These are phyloP conservation scores for Trichoderma orchidacearum DNA, from an alignment of 495 filamentous ascomycete species.

Conservation along the genomic window DNA sequence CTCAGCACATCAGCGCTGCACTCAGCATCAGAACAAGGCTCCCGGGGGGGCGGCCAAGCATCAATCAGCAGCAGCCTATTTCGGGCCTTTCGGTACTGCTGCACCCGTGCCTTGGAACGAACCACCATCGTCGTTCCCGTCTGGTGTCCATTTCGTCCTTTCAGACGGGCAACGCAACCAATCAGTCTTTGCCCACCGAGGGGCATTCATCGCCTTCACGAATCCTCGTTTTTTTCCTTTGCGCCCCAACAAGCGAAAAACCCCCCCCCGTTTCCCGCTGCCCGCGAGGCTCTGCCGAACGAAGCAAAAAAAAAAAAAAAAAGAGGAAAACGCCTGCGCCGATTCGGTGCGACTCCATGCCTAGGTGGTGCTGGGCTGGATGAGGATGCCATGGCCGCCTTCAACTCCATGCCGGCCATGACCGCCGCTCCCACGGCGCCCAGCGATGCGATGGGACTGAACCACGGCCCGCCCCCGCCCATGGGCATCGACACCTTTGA, in stretches of 20 bases:
- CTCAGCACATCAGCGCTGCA: background rate
- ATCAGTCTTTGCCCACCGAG: too few relatives aligned
- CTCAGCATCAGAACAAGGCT: background rate
- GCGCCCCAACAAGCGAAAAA: too few relatives aligned
- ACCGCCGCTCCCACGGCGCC: slow-evolving; percentile 17
- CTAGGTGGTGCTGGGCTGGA: slow-evolving; percentile 4
- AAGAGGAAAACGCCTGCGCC: background rate
- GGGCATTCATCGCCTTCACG: too few relatives aligned
- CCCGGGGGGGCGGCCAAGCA: too few relatives aligned
- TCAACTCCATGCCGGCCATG: slow-evolving; percentile 31
- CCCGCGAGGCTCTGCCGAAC: too few relatives aligned
- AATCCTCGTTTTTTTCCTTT: too few relatives aligned
- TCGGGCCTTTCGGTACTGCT: background rate
- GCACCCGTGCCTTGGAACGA: background rate
- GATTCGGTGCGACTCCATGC: background rate
- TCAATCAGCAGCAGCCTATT: too few relatives aligned
- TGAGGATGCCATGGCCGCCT: slow-evolving; percentile 37
- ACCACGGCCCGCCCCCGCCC: slow-evolving; percentile 6
- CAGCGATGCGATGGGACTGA: slow-evolving; percentile 24
- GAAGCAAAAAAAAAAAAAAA: too few relatives aligned
- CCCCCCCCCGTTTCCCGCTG: too few relatives aligned
- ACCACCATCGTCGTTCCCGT: background rate
- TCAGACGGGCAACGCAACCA: too few relatives aligned
- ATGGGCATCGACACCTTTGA: slow-evolving; percentile 28
- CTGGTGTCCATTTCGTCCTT: background rate